Evolutionary conservation across 2,329 filamentous ascomycete species (phyloP).

Genomic region (Stagonosporopsis tanaceti): DNA sequence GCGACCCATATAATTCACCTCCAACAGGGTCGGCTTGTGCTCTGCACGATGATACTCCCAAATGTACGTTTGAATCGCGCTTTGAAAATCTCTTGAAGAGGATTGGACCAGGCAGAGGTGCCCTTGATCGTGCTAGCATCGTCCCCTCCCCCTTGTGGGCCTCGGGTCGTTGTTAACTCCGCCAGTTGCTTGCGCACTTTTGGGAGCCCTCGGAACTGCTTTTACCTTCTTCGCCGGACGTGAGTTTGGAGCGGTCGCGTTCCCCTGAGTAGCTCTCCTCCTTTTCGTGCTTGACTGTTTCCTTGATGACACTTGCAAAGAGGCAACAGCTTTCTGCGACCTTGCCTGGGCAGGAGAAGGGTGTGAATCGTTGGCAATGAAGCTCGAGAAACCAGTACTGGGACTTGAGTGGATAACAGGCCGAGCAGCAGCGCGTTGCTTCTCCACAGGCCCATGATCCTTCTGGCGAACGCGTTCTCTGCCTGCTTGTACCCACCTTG

Average conservation of each 20-base stretch:
- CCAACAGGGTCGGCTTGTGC: no score
- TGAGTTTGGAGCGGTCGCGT: not conserved
- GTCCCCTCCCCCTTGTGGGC: not conserved
- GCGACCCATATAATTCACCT: no score
- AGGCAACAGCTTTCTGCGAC: not conserved
- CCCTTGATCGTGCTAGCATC: no score
- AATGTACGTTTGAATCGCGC: not conserved
- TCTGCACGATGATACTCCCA: no score
- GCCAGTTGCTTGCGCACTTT: not conserved
- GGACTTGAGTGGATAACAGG: constrained; percentile 3
- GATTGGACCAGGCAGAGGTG: no score
- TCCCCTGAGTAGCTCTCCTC: not conserved
- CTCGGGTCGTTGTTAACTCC: not conserved
- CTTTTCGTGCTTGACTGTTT: not conserved
- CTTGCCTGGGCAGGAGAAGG: not conserved
- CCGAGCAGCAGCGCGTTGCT: not conserved
- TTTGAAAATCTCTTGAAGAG: not conserved
- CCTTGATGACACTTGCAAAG: no score
- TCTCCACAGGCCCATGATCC: not conserved
- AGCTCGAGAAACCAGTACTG: not conserved
- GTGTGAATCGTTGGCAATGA: not conserved
- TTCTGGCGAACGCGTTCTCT: no score
- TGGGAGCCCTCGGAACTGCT: not conserved
- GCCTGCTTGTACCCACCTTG: not conserved
- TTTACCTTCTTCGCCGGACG: not conserved